A percentile compares a stretch with the other conserved stretches of the same genome.
Conservation (phyloP, 345 rosid genomes). For the Hibiscus trionum region DNA sequence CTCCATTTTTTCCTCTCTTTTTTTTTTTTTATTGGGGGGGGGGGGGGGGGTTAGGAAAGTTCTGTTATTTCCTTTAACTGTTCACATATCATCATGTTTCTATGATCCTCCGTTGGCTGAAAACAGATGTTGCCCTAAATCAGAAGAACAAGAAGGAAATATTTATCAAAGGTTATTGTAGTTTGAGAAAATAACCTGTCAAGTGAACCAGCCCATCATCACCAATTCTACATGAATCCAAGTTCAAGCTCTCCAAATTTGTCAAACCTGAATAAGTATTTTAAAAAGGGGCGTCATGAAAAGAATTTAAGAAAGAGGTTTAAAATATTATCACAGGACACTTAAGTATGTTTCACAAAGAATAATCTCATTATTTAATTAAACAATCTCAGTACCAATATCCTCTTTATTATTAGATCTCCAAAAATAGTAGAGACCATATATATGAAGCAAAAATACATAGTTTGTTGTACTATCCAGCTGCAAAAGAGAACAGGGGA, state of each 20-base stretch:
- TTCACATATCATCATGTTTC: background rate
- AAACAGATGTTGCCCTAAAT: background rate
- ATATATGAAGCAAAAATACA: background rate
- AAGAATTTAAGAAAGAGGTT: background rate
- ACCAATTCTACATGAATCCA: constrained; percentile 80
- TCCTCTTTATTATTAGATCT: background rate
- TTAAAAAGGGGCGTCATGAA: background rate
- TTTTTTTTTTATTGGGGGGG: background rate
- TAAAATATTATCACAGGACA: background rate
- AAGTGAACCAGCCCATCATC: constrained; percentile 70
- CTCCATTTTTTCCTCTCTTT: background rate
- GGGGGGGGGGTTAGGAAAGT: background rate
- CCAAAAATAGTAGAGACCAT: background rate
- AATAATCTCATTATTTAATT: background rate
- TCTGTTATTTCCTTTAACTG: background rate
- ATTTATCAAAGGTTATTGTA: background rate
- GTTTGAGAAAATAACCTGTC: constrained; percentile 41
- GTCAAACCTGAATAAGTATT: constrained; percentile 45
- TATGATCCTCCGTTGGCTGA: background rate
- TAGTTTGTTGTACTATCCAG: background rate
- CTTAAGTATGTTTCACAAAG: background rate
- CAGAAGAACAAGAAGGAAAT: background rate
- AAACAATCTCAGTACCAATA: background rate
- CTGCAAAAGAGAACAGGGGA: too few species aligned
- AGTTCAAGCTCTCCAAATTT: constrained; percentile 87